These are phyloP conservation scores for Zelopaecilomyces penicillatus DNA, from an alignment of 2,329 filamentous ascomycete species.

Conservation along the genomic window DNA sequence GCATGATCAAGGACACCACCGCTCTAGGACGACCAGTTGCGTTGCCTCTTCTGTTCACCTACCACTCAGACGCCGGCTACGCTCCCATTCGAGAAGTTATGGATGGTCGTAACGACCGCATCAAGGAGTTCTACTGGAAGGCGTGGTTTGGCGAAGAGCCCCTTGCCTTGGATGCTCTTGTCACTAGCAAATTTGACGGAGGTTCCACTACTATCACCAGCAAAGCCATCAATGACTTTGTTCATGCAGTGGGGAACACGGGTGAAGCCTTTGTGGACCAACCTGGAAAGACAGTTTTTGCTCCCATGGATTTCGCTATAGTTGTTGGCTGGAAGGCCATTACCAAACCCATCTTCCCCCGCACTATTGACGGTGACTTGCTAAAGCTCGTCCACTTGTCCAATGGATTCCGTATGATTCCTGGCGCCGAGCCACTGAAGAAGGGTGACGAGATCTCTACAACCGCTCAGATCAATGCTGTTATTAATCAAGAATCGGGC, in stretches of 20 bases:
- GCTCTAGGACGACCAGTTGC: slow-evolving; percentile 75
- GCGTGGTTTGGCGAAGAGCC: slow-evolving; percentile 90
- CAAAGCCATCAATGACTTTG: slow-evolving; percentile 94
- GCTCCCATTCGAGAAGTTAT: slow-evolving; percentile 97
- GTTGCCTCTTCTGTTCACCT: slow-evolving; percentile 79
- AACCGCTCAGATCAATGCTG: slow-evolving; percentile 90
- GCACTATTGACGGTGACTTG: slow-evolving; percentile 89
- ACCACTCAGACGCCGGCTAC: slow-evolving; percentile 91
- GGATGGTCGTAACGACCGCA: slow-evolving; percentile 89
- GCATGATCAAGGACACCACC: slow-evolving; percentile 88
- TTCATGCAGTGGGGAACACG: slow-evolving; percentile 97
- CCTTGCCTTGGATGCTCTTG: slow-evolving; percentile 73
- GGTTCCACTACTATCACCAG: slow-evolving; percentile 79
- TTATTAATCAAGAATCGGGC: slow-evolving; percentile 95
- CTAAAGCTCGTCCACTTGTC: slow-evolving; percentile 94
- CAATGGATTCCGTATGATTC: slow-evolving; percentile 97
- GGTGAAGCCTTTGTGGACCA: slow-evolving; percentile 95
- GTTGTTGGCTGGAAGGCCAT: slow-evolving; percentile 99
- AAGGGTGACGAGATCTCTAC: slow-evolving; percentile 91
- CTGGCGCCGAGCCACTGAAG: slow-evolving; percentile 87
- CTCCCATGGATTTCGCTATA: slow-evolving; percentile 98
- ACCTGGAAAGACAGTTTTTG: slow-evolving; percentile 86
- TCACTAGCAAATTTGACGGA: slow-evolving; percentile 84
- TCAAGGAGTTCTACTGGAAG: slow-evolving; percentile 99
- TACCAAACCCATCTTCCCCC: slow-evolving; percentile 97